These are phyloP conservation scores for Postia placenta DNA, from an alignment of 768 basidiomycete species.

Conservation along the genomic window DNA sequence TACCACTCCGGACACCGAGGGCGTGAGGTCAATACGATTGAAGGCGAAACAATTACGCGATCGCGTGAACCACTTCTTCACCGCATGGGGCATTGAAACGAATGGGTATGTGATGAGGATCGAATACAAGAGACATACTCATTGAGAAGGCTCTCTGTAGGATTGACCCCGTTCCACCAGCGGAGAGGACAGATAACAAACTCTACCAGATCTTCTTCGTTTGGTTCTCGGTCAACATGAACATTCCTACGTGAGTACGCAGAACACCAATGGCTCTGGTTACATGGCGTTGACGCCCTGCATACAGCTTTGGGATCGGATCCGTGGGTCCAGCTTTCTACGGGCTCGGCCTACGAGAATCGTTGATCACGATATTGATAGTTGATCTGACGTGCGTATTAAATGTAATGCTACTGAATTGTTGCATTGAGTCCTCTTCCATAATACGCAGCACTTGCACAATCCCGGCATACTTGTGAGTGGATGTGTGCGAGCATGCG, in stretches of 20 bases:
- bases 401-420: slow-evolving; percentile 8
- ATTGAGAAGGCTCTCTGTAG: slow-evolving; percentile 31
- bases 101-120: slow-evolving; percentile 26
- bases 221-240: slow-evolving; percentile 69
- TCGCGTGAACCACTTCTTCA: slow-evolving; percentile 21
- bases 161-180: slow-evolving; percentile 46
- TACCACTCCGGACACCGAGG: no score
- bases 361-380: slow-evolving; percentile 34
- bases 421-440: not conserved
- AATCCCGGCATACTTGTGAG: slow-evolving; percentile 35
- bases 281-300: not conserved
- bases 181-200: slow-evolving; percentile 49
- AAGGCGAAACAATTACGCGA: not conserved
- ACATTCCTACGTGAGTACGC: slow-evolving; percentile 44
- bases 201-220: slow-evolving; percentile 64
- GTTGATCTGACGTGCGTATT: slow-evolving; percentile 38
- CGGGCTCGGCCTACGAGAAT: slow-evolving; percentile 37
- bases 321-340: slow-evolving; percentile 46
- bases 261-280: not conserved
- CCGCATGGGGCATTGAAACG: slow-evolving; percentile 34
- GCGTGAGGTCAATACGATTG: no score
- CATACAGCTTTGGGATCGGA: slow-evolving; percentile 40
- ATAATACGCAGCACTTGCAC: slow-evolving; percentile 22
- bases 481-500: not conserved
- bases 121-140: not conserved